Conservation (phyloP, 2,329 filamentous ascomycete species). For the Fusarium verticillioides region DNA sequence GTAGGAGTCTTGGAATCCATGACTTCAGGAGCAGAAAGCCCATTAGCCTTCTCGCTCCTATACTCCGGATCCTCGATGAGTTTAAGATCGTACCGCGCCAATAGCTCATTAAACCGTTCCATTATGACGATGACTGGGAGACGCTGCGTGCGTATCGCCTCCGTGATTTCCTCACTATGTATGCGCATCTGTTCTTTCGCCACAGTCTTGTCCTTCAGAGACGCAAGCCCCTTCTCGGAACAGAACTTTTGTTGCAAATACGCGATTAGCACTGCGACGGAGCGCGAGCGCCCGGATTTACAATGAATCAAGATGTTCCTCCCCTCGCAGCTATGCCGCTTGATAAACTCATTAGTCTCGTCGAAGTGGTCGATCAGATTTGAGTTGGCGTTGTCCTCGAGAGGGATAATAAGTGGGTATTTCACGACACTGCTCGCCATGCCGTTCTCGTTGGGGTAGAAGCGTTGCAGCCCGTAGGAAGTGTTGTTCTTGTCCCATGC, state of each 20-base stretch:
- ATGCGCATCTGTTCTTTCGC: background rate
- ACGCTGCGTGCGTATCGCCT: background rate
- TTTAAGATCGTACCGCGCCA: background rate
- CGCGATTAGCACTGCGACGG: background rate
- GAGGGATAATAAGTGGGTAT: background rate
- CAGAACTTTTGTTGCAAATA: background rate
- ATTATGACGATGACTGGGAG: background rate
- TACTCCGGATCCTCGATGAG: background rate
- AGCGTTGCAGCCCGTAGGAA: background rate
- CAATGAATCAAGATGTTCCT: background rate
- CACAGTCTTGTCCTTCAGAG: background rate
- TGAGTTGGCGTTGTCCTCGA: background rate
- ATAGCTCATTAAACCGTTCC: background rate
- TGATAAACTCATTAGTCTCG: background rate
- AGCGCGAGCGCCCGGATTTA: background rate
- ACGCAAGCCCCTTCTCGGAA: background rate
- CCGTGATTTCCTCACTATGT: background rate
- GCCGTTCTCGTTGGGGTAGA: background rate
- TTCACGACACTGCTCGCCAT: background rate
- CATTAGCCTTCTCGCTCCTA: background rate
- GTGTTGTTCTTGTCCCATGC: background rate
- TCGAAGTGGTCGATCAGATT: background rate
- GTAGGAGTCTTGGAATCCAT: fast-evolving
- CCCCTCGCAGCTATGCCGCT: fast-evolving
- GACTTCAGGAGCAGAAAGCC: fast-evolving